phyloP scores from a whole-genome alignment of 2,329 filamentous ascomycete genomes.

The Cladosporium velox region DNA sequence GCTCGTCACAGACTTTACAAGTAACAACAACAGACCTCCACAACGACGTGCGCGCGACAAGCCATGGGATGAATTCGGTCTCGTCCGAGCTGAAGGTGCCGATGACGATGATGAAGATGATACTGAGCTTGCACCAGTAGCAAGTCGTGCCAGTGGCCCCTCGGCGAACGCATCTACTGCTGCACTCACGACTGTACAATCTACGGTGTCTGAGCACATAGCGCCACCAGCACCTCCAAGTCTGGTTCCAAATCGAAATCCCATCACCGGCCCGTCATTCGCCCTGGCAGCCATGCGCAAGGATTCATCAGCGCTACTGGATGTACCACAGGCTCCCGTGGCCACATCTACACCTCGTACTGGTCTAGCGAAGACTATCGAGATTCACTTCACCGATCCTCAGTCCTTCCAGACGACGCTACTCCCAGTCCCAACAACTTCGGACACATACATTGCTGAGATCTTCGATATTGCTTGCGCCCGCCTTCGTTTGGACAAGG shows the following conservation, averaged over 20 bases:
- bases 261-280: conserved; percentile 54
- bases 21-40: conserved; percentile 70
- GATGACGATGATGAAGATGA: conserved; percentile 56
- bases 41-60: conserved; percentile 69
- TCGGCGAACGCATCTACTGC: conserved; percentile 42
- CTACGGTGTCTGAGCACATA: conserved; percentile 37
- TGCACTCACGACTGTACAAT: conserved; percentile 36
- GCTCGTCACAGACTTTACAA: conserved; percentile 74
- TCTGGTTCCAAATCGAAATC: conserved; percentile 49
- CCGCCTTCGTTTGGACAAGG: conserved; percentile 77
- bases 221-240: conserved; percentile 35
- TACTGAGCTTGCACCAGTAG: conserved; percentile 1
- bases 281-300: conserved; percentile 47
- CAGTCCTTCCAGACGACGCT: conserved; percentile 66
- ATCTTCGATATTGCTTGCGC: conserved; percentile 77
- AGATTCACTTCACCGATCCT: conserved; percentile 71
- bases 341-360: conserved; percentile 56
- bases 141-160: conserved; percentile 23
- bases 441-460: conserved; percentile 80
- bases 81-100: conserved; percentile 70
- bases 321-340: conserved; percentile 46
- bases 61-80: conserved; percentile 78
- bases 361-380: conserved; percentile 70
- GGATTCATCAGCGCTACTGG: conserved; percentile 47
- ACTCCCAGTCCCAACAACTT: conserved; percentile 73